phyloP scores from a whole-genome alignment of 2,329 filamentous ascomycete genomes.

The Cladophialophora yegresii region DNA sequence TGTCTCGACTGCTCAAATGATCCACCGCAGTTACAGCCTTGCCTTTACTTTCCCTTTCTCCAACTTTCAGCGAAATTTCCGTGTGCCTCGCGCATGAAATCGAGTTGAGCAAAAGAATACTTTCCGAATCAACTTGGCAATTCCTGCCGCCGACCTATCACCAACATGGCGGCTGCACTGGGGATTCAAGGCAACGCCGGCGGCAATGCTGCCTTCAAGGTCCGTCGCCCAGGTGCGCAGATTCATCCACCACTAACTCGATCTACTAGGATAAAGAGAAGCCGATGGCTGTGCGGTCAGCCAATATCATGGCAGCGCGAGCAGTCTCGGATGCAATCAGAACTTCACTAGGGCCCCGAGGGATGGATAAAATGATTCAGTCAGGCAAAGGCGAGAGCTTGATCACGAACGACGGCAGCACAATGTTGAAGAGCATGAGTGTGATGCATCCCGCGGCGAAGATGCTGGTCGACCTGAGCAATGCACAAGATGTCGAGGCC shows the following conservation, averaged over 20 bases:
- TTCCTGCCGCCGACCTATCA: conserved; percentile 27
- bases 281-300: conserved; percentile 92
- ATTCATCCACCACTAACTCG: conserved; percentile 44
- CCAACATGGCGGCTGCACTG: conserved; percentile 55
- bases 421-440: conserved; percentile 98
- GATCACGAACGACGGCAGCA: conserved; percentile 99
- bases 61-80: conserved; percentile 25
- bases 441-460: conserved; percentile 99
- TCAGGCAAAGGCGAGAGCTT: conserved; percentile 95
- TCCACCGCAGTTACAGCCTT: conserved; percentile 2
- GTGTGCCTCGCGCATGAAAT: conserved; percentile 12
- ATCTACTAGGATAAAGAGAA: conserved; percentile 79
- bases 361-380: conserved; percentile 99
- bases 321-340: conserved; percentile 97
- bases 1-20: neutral
- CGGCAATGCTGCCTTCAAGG: conserved; percentile 69
- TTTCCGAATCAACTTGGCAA: neutral
- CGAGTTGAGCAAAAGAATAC: neutral
- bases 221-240: conserved; percentile 42
- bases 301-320: conserved; percentile 97
- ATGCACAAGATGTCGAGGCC: conserved; percentile 96
- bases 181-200: conserved; percentile 52
- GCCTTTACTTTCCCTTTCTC: conserved; percentile 4
- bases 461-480: conserved; percentile 97
- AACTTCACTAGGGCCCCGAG: conserved; percentile 92